phyloP scores from a whole-genome alignment of 345 rosid species.

The Euclidium syriacum region DNA sequence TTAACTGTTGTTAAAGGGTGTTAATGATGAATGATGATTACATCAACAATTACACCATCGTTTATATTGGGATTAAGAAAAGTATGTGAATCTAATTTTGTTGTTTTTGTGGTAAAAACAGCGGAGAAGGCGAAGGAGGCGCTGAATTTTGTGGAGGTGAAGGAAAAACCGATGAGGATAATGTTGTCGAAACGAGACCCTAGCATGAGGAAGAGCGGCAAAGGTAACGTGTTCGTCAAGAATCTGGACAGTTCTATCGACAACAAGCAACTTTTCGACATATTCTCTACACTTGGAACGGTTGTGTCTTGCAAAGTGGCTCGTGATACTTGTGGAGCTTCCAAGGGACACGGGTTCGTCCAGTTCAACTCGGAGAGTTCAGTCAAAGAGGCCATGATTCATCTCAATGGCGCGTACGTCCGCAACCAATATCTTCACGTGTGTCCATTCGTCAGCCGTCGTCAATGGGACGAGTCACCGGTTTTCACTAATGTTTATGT shows the following conservation, averaged over 20 bases:
- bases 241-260: conserved; percentile 41
- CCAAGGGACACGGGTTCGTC: conserved; percentile 57
- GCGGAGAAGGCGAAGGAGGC: conserved; percentile 40
- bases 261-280: conserved; percentile 30
- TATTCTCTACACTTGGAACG: conserved; percentile 40
- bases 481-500: conserved; percentile 56
- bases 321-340: conserved; percentile 40
- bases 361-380: conserved; percentile 56
- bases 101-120: neutral
- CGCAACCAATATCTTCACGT: conserved; percentile 43
- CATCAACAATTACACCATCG: too few relatives aligned
- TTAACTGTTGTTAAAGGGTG: too few relatives aligned
- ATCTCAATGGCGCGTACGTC: conserved; percentile 35
- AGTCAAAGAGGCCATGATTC: conserved; percentile 36
- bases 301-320: conserved; percentile 62
- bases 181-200: conserved; percentile 58
- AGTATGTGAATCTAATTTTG: too few relatives aligned
- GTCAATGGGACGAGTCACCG: conserved; percentile 16
- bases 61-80: too few relatives aligned
- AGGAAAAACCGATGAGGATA: conserved; percentile 55
- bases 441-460: neutral
- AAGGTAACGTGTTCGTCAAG: conserved; percentile 61
- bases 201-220: conserved; percentile 35
- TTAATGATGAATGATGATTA: too few relatives aligned
- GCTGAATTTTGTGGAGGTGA: conserved; percentile 39